Evolutionary conservation across 1,284 basidiomycete species (phyloP).

Genomic region (Cerrena zonata): DNA sequence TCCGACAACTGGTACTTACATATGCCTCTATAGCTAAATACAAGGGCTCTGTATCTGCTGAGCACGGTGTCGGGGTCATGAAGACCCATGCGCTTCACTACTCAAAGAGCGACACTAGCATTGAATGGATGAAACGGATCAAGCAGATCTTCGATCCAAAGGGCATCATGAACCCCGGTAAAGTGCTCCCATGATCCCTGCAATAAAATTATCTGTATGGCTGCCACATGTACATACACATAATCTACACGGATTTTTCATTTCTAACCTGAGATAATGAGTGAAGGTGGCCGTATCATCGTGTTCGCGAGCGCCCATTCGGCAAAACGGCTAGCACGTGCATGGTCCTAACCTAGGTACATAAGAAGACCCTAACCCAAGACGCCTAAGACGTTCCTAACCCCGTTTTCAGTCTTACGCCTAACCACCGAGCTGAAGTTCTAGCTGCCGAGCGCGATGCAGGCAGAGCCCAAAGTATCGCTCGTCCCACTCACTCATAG

Average conservation of each 20-base stretch:
- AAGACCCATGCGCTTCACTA: slow-evolving; percentile 90
- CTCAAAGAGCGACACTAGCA: slow-evolving; percentile 75
- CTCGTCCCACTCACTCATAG: neutral
- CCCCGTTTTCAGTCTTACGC: slow-evolving; percentile 8
- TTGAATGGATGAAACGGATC: slow-evolving; percentile 86
- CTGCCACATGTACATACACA: no score
- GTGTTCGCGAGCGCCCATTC: no score
- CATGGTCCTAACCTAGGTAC: neutral
- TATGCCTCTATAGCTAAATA: slow-evolving; percentile 45
- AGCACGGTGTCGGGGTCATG: slow-evolving; percentile 93
- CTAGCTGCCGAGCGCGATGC: neutral
- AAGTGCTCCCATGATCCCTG: slow-evolving; percentile 54
- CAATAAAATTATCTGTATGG: no score
- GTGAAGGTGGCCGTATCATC: no score
- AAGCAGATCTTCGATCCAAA: slow-evolving; percentile 89
- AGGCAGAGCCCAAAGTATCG: neutral
- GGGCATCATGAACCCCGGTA: slow-evolving; percentile 87
- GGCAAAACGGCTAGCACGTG: neutral
- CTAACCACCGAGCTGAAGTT: slow-evolving; percentile 3
- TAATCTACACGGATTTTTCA: no score
- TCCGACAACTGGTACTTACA: slow-evolving; percentile 1
- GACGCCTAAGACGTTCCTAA: slow-evolving; percentile 7
- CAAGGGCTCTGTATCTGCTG: slow-evolving; percentile 90
- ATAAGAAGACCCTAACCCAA: slow-evolving; percentile 16
- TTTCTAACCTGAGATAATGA: no score